Percentiles rank a stretch among this genome's conserved stretches.
phyloP scores from a whole-genome alignment of 1,139 yeast genomes.

The Geotrichum klebahnii region DNA sequence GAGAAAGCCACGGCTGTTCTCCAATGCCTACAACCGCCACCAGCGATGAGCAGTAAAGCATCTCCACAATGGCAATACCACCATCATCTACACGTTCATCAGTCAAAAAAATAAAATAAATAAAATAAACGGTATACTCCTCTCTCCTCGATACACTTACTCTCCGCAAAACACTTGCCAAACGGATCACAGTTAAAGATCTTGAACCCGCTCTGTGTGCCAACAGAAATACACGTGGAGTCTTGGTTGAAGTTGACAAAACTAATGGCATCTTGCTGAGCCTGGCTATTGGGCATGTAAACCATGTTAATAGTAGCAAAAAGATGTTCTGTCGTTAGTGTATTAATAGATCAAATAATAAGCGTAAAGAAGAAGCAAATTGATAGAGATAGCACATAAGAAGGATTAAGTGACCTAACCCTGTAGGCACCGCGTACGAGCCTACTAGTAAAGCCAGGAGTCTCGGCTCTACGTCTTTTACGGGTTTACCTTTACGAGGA shows the following conservation, averaged over 20 bases:
- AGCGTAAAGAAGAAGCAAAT: too few relatives aligned
- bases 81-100: constrained; percentile 4
- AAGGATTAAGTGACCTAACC: too few relatives aligned
- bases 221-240: constrained; percentile 80
- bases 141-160: constrained; percentile 31
- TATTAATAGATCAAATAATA: too few relatives aligned
- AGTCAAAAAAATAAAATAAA: constrained; percentile 9
- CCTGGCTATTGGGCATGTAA: too few relatives aligned
- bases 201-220: constrained; percentile 70
- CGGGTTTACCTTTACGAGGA: too few relatives aligned
- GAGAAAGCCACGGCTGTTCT: constrained; percentile 73
- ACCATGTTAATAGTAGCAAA: too few relatives aligned
- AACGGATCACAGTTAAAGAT: constrained; percentile 89
- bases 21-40: constrained; percentile 86
- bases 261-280: constrained; percentile 40
- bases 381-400: too few relatives aligned
- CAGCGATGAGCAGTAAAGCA: constrained; percentile 85
- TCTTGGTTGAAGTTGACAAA: constrained; percentile 85
- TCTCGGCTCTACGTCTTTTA: too few relatives aligned
- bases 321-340: too few relatives aligned
- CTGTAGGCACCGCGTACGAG: too few relatives aligned
- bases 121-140: too few relatives aligned
- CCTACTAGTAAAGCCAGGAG: too few relatives aligned
- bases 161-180: constrained; percentile 66
- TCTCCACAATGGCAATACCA: constrained; percentile 60